These are phyloP conservation scores for Nidularia sp. DNA, from an alignment of 768 basidiomycete genomes.

Conservation along the genomic window DNA sequence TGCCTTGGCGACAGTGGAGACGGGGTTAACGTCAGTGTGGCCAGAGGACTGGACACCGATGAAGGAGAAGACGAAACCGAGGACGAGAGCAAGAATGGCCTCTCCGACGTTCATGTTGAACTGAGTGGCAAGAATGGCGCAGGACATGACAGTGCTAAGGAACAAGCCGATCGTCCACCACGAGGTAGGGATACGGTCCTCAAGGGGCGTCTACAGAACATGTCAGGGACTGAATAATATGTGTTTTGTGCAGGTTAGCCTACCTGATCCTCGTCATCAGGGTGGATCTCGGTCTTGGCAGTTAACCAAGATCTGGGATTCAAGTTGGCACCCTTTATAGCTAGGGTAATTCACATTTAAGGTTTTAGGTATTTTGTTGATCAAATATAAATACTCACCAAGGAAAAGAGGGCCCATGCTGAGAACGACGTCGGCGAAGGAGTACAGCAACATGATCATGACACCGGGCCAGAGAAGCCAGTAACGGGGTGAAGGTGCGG, in stretches of 20 bases:
- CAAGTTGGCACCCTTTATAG: slow-evolving; percentile 11
- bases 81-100: slow-evolving; percentile 50
- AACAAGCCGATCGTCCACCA: slow-evolving; percentile 55
- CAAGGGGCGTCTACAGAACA: slow-evolving; percentile 31
- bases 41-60: slow-evolving; percentile 61
- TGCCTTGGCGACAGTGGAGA: slow-evolving; percentile 56
- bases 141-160: slow-evolving; percentile 42
- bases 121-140: slow-evolving; percentile 48
- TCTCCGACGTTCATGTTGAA: slow-evolving; percentile 58
- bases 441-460: slow-evolving; percentile 57
- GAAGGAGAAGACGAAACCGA: slow-evolving; percentile 65
- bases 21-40: slow-evolving; percentile 58
- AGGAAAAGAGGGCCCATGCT: slow-evolving; percentile 29
- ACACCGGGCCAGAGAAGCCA: slow-evolving; percentile 66
- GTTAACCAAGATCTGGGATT: slow-evolving; percentile 26
- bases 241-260: neutral
- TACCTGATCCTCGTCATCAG: slow-evolving; percentile 43
- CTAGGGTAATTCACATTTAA: slow-evolving; percentile 1
- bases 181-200: slow-evolving; percentile 49
- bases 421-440: slow-evolving; percentile 48
- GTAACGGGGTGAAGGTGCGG: slow-evolving; percentile 49
- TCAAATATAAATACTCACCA: slow-evolving; percentile 13
- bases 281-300: slow-evolving; percentile 18
- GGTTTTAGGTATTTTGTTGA: no score
- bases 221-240: neutral